A percentile compares a stretch with the other conserved stretches of the same genome.
Evolutionary conservation across 2,329 filamentous ascomycete species (phyloP).

Genomic region (Thelonectria rubi): DNA sequence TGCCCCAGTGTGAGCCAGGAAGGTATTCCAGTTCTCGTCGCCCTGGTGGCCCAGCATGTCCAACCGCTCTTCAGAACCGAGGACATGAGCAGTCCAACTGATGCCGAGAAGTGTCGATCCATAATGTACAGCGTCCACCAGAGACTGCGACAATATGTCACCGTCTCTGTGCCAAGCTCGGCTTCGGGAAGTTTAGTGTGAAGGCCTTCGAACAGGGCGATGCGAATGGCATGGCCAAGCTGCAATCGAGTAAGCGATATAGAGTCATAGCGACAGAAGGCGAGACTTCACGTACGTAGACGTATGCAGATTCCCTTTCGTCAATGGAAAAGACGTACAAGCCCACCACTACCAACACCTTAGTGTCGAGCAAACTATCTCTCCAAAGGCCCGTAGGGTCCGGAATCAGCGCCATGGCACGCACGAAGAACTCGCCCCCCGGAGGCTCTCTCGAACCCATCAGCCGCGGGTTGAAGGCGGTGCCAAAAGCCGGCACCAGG

Average conservation of each 20-base stretch:
- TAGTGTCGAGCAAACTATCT: slow-evolving; percentile 49
- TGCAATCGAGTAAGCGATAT: slow-evolving; percentile 15
- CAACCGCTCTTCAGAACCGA: slow-evolving; percentile 49
- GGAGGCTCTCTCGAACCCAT: slow-evolving; percentile 45
- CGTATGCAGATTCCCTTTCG: slow-evolving; percentile 47
- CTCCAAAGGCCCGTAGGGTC: slow-evolving; percentile 47
- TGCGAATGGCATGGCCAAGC: slow-evolving; percentile 52
- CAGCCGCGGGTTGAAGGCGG: slow-evolving; percentile 37
- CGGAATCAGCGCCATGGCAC: slow-evolving; percentile 50
- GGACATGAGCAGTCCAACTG: slow-evolving; percentile 51
- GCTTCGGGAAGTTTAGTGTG: slow-evolving; percentile 52
- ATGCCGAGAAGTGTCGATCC: slow-evolving; percentile 52
- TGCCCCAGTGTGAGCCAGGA: slow-evolving; percentile 46
- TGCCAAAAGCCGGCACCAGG: slow-evolving; percentile 56
- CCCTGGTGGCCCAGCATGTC: slow-evolving; percentile 38
- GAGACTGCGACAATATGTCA: slow-evolving; percentile 47
- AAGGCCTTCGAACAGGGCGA: slow-evolving; percentile 52
- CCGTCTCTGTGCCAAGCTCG: slow-evolving; percentile 45
- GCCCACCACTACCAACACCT: slow-evolving; percentile 48
- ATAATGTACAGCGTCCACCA: slow-evolving; percentile 55
- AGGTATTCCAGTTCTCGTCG: slow-evolving; percentile 44
- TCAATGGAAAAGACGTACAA: slow-evolving; percentile 52
- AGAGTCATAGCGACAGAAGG: fast-evolving
- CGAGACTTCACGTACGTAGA: slow-evolving; percentile 33
- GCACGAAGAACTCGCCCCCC: slow-evolving; percentile 45